phyloP scores from a whole-genome alignment of 2,329 filamentous ascomycete genomes.

The Ophiosphaerella narmari region DNA sequence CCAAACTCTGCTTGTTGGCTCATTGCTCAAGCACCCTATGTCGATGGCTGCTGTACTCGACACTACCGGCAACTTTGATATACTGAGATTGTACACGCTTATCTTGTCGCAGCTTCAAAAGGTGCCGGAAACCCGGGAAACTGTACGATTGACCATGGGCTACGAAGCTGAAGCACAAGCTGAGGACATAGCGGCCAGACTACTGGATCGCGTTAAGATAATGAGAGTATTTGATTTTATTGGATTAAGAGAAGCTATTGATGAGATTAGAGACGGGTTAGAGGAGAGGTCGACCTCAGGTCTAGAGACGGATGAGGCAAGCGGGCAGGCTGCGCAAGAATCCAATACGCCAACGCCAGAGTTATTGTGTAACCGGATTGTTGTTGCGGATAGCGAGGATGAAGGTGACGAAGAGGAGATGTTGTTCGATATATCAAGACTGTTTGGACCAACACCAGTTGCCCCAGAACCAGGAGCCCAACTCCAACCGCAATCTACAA shows the following conservation, averaged over 20 bases:
- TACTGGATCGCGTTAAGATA: slow-evolving; percentile 53
- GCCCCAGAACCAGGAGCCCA: not conserved
- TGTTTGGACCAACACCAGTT: not conserved
- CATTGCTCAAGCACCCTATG: slow-evolving; percentile 37
- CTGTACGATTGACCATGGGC: not conserved
- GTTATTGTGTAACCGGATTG: slow-evolving; percentile 19
- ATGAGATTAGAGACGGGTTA: slow-evolving; percentile 49
- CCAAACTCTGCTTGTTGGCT: slow-evolving; percentile 44
- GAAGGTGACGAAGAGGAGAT: slow-evolving; percentile 50
- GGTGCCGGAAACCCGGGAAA: not conserved
- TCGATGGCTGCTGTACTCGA: slow-evolving; percentile 52
- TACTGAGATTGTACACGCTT: slow-evolving; percentile 45
- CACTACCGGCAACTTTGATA: slow-evolving; percentile 52
- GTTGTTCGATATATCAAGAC: slow-evolving; percentile 36
- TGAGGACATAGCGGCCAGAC: slow-evolving; percentile 38
- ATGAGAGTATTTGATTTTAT: slow-evolving; percentile 58
- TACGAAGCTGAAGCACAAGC: not conserved
- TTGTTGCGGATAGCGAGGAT: slow-evolving; percentile 43
- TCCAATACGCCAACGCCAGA: not conserved
- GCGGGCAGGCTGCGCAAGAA: slow-evolving; percentile 12
- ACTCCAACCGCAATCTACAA: not conserved
- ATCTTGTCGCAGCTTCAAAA: slow-evolving; percentile 28
- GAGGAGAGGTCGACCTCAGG: slow-evolving; percentile 10
- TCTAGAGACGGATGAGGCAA: slow-evolving; percentile 19
- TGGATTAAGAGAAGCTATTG: slow-evolving; percentile 53